Conservation (phyloP, 2,329 filamentous ascomycete species). For the Aureobasidium melanogenum region DNA sequence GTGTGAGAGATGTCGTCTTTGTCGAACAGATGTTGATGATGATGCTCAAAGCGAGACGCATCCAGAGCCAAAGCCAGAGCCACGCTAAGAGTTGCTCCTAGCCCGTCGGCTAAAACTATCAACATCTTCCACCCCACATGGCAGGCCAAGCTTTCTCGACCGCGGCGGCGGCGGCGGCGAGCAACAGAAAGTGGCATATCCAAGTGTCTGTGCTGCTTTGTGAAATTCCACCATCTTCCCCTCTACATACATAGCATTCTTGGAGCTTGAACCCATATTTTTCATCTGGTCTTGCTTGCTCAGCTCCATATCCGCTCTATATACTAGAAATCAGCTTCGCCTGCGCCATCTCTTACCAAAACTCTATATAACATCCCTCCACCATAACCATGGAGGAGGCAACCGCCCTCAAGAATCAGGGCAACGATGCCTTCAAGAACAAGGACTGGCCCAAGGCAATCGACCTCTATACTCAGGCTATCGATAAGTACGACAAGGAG, state of each 20-base stretch:
- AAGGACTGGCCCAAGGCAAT: slow-evolving; percentile 82
- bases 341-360: neutral
- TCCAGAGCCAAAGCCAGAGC: neutral
- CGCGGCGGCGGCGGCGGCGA: neutral
- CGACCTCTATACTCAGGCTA: slow-evolving; percentile 78
- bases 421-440: slow-evolving; percentile 82
- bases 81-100: neutral
- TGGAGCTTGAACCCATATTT: neutral
- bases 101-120: neutral
- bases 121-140: neutral
- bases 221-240: neutral
- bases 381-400: slow-evolving; percentile 43
- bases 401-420: slow-evolving; percentile 78
- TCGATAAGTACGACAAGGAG: slow-evolving; percentile 72
- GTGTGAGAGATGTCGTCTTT: neutral
- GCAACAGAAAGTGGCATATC: neutral
- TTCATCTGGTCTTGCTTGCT: neutral
- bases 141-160: slow-evolving; percentile 1
- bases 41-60: neutral
- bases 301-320: neutral
- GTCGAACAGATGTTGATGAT: neutral
- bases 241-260: neutral
- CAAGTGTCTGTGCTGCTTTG: neutral
- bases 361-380: neutral
- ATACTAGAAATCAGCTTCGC: neutral